phyloP scores from a whole-genome alignment of 805 yeast genomes.

The Ogataea allantospora region DNA sequence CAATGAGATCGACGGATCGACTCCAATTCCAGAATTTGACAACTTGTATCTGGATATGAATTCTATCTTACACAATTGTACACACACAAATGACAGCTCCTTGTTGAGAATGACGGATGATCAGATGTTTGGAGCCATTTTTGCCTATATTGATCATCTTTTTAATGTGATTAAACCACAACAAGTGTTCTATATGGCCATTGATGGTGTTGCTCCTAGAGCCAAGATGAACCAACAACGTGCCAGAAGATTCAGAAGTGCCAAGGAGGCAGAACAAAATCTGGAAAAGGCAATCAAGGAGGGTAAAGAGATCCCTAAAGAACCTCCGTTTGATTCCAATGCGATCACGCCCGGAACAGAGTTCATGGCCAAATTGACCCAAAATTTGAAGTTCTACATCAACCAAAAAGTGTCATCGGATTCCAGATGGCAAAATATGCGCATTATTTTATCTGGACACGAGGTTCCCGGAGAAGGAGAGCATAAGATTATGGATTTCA shows the following conservation, averaged over 20 bases:
- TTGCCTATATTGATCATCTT: slow-evolving; percentile 90
- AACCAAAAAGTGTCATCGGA: slow-evolving; percentile 86
- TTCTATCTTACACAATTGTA: slow-evolving; percentile 90
- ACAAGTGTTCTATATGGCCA: slow-evolving; percentile 89
- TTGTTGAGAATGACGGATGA: slow-evolving; percentile 75
- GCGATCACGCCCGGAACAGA: slow-evolving; percentile 97
- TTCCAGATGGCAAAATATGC: slow-evolving; percentile 76
- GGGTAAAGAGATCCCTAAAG: slow-evolving; percentile 77
- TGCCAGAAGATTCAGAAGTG: slow-evolving; percentile 91
- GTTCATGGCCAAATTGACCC: slow-evolving; percentile 87
- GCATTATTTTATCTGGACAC: slow-evolving; percentile 83
- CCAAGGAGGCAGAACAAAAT: slow-evolving; percentile 84
- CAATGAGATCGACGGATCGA: slow-evolving; percentile 69
- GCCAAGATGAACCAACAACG: slow-evolving; percentile 99
- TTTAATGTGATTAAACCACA: slow-evolving; percentile 86
- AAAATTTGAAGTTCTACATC: slow-evolving; percentile 79
- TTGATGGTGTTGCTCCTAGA: slow-evolving; percentile 98
- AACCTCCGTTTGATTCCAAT: slow-evolving; percentile 86
- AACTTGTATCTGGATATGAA: slow-evolving; percentile 96
- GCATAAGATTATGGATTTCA: slow-evolving; percentile 93
- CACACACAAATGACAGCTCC: slow-evolving; percentile 74
- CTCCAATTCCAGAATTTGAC: slow-evolving; percentile 89
- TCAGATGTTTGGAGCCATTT: slow-evolving; percentile 88
- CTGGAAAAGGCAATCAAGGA: slow-evolving; percentile 67
- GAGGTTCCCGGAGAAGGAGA: slow-evolving; percentile 99